Evolutionary conservation across 2,329 filamentous ascomycete genomes (phyloP), one percentile per base, ranked within the genome.

Genomic region (Raffaelea arxii): DNA sequence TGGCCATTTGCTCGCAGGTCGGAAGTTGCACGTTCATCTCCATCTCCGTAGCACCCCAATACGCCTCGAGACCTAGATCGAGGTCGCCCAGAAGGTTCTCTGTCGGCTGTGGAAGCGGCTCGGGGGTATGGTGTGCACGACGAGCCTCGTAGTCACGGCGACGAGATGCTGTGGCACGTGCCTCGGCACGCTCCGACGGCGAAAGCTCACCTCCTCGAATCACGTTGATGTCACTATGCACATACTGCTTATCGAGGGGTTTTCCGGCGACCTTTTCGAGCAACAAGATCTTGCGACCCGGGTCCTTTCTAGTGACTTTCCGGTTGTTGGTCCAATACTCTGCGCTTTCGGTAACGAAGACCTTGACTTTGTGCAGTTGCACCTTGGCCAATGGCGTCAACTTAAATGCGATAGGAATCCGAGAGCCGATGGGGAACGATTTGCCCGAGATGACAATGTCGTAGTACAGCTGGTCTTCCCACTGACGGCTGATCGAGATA

Each of bases 401-500:
- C 64, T 94, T 95, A 70, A 96, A 94, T 2, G 89, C 89, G 49
- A 96, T 92, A 1, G 90, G 90, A 16, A 96, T 87, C 56, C 86
- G 86, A 35, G 84, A 78, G 16, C 90, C 90, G 19, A 96, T 77
- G 0, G 90, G 87, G 50, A 96, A 96, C 1, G 89, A 94, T 71
- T 95, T 95, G 46, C 90, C 90, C 2, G 89, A 95, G 46, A 96
- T 94, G 60, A 95, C 83, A 55, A 96, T 95, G 58, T 96, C 90
- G 65, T 96, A 96, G 58, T 94, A 88, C 25, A 96, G 71, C 59
- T 95, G 90, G 55, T 96, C 89, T 61, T 96, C 90, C 90, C 90
- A 96, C 51, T 87, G 89, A 19, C 90, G 75, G 53, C 86, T 91
- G 58, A 96, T 95, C 11, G 89, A 91, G 56, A 96, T 95, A 3